Evolutionary conservation across 2,329 filamentous ascomycete genomes (phyloP), one percentile per base, ranked within the genome.

Genomic region (Neoscytalidium dimidiatum): DNA sequence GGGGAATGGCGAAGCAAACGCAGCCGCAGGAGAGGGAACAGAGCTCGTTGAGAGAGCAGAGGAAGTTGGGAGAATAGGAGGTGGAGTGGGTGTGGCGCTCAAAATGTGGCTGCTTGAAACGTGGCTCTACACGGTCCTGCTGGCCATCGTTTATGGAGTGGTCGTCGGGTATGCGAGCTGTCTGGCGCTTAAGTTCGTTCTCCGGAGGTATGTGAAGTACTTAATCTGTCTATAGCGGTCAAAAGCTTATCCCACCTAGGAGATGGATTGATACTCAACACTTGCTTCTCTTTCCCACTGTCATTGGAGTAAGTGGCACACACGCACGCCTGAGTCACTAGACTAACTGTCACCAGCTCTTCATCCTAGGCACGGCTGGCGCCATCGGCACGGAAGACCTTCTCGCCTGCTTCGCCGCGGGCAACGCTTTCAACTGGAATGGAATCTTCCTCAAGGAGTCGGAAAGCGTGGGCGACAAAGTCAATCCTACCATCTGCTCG

Each of bases 351-450:
- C n/a, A 14, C 9, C n/a, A 83, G 81, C 77, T 88, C 9, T 87
- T 88, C 70, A 76, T 86, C 38, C 78, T 88, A 28, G 85, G 86
- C 2, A 84, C 85, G 0, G 85, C 83, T 64, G 86, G 86, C 28
- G 78, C 81, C 23, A 78, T 88, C 17, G 86, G 86, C 13, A 85
- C 84, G 0, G 85, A 88, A 63, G 86, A 88, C 66, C 81, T 87
- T 0, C 79, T 89, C 3, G 85, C 86, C 3, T 89, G 85, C 70
- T 88, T 88, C 65, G 79, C 85, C 2, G 86, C 87, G 0, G 87
- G 86, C 6, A 84, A 81, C 69, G 81, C 81, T 13, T 75, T 89
- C 51, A 89, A 88, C 73, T 89, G 86, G 87, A 84, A 88, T 64
- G 86, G 86, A 3, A 71, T 81, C n/a, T 88, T 84, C 68, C 82